Evolutionary conservation across 305 asterid species (phyloP), one percentile per base, ranked within the genome.

Genomic region (Fraxinus sp.): DNA sequence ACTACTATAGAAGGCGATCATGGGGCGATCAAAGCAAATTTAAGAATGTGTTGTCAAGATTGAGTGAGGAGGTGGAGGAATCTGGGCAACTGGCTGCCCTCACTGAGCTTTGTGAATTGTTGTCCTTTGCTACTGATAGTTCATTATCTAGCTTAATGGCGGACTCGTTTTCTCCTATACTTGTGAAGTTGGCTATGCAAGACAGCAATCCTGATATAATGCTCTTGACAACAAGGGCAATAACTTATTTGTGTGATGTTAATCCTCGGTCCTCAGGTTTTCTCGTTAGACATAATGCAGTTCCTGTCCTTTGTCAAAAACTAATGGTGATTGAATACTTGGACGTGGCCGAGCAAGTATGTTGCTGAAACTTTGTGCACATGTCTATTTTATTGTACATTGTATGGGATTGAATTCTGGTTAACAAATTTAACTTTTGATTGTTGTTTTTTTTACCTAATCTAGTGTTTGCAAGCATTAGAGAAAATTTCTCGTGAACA

Each of bases 341-440:
- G 89, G 99, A 97, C 78, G 96, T 97, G 83, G 99, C 98, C 77
- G 99, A 97, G 89, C 98, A 97, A 87, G 99, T 93, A 93, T 85
- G 95, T 57, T 84, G 68, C 77, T 74, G 78, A 75, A 77, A 55
- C 84, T 83, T 68, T 76, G 66, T 59, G 30, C 79, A 64, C 75
- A 11, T 16, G 28, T 80, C 79, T 85, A 16, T 49, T 84, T 62
- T 37, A 35, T 77, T 83, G 18, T 79, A 41, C 41, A 36, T 78
- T 59, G 70, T 84, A 52, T 30, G 46, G 77, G 41, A 82, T 82
- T 43, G 64, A 35, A 28, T 71, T 76, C 32, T 79, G 80, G 5
- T 66, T 20, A 71, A 71, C 76, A 28, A 32, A 71, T 43, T 75
- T 73, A 16, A 28, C 14, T 79, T 59, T 77, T 66, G 24, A 14